Conservation (phyloP, 2,329 filamentous ascomycete genomes). For the Iodosphaeria phyllophila region DNA sequence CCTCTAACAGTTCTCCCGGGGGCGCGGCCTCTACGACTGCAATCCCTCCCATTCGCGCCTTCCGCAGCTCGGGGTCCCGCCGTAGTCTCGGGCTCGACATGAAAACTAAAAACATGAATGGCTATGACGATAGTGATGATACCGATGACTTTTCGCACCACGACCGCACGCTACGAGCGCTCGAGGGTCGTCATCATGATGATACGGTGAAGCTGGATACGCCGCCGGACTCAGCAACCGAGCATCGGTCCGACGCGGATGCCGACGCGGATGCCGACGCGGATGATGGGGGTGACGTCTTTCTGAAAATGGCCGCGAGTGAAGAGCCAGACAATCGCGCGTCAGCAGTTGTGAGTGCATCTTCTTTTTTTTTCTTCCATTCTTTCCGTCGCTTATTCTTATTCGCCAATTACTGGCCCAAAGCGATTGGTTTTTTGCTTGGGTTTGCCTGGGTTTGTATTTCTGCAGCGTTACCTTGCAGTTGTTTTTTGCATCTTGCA, state of each 20-base stretch:
- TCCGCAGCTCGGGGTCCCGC: constrained; percentile 37
- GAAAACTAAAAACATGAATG: constrained; percentile 22
- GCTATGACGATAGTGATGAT: constrained; percentile 24
- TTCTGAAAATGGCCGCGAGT: constrained; percentile 38
- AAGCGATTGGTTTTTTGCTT: too few relatives aligned
- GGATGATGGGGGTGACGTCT: constrained; percentile 39
- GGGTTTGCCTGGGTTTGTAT: too few relatives aligned
- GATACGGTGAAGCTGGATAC: constrained; percentile 14
- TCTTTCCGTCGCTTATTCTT: too few relatives aligned
- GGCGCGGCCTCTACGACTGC: constrained; percentile 12
- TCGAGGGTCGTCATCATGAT: constrained; percentile 25
- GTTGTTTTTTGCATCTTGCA: constrained; percentile 2
- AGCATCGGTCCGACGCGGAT: constrained; percentile 15
- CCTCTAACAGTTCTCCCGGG: too few relatives aligned
- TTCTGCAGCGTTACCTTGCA: too few relatives aligned
- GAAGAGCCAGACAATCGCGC: constrained; percentile 15
- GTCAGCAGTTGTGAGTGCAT: constrained; percentile 26
- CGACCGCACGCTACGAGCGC: constrained; percentile 29
- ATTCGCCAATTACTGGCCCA: too few relatives aligned
- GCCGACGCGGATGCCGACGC: constrained; percentile 17
- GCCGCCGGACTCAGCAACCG: constrained; percentile 12
- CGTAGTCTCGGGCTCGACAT: constrained; percentile 34
- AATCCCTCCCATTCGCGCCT: constrained; percentile 36
- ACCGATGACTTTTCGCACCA: constrained; percentile 22
- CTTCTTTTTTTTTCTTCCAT: constrained; percentile 2